Conservation (phyloP, 2,329 filamentous ascomycete species). For the Penicillium oxalicum region DNA sequence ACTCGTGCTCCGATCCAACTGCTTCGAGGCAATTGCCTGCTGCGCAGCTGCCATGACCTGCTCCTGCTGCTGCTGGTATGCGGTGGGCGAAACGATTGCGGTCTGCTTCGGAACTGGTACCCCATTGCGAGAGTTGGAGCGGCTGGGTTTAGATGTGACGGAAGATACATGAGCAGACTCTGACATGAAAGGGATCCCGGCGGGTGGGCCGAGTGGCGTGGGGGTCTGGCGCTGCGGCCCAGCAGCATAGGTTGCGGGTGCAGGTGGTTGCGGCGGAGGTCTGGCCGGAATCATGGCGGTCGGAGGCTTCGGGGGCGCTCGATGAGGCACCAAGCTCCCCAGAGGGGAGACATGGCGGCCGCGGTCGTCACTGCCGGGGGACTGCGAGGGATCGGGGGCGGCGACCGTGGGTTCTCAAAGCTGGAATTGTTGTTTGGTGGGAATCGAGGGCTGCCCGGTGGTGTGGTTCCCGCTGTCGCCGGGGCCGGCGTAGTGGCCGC, state of each 20-base stretch:
- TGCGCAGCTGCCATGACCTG: slow-evolving; percentile 75
- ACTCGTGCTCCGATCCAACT: slow-evolving; percentile 67
- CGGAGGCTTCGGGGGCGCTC: slow-evolving; percentile 85
- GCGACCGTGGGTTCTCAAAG: slow-evolving; percentile 93
- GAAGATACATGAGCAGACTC: slow-evolving; percentile 53
- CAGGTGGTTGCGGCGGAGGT: slow-evolving; percentile 39
- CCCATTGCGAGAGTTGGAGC: slow-evolving; percentile 63
- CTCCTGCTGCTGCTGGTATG: slow-evolving; percentile 67
- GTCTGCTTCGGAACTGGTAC: slow-evolving; percentile 42
- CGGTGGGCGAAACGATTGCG: slow-evolving; percentile 36
- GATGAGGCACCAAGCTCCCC: slow-evolving; percentile 64
- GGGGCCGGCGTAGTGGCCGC: slow-evolving; percentile 4
- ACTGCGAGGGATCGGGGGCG: slow-evolving; percentile 72
- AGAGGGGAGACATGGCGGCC: slow-evolving; percentile 30
- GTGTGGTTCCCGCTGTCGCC: slow-evolving; percentile 49
- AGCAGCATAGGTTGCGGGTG: slow-evolving; percentile 34
- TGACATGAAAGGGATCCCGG: slow-evolving; percentile 46
- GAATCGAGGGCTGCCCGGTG: slow-evolving; percentile 78
- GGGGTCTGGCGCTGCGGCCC: slow-evolving; percentile 49
- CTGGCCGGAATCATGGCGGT: slow-evolving; percentile 40
- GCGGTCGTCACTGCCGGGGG: slow-evolving; percentile 43
- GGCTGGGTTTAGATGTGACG: slow-evolving; percentile 61
- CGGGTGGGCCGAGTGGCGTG: slow-evolving; percentile 43
- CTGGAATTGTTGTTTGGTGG: slow-evolving; percentile 85
- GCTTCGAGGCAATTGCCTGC: slow-evolving; percentile 63